Conservation (phyloP, 441 rosid species). For the Sinapis alba region DNA sequence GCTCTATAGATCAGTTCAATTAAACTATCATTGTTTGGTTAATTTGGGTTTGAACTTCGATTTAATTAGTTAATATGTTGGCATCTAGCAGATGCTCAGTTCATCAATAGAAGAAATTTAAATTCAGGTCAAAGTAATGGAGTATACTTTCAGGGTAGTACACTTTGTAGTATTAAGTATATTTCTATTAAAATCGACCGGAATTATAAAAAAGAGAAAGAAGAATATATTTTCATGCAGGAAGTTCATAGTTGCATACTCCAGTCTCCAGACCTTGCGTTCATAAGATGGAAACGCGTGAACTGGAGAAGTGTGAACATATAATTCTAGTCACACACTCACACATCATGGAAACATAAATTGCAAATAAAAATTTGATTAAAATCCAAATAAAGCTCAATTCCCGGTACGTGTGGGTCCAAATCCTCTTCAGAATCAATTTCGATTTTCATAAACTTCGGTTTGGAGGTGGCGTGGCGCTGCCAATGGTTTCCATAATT, state of each 20-base stretch:
- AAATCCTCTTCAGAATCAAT: not conserved
- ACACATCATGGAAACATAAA: not conserved
- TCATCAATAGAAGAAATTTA: too few species aligned
- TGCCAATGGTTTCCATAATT: constrained; percentile 5
- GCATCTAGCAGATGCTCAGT: too few species aligned
- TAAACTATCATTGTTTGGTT: too few species aligned
- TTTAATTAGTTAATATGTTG: too few species aligned
- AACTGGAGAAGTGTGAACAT: not conserved
- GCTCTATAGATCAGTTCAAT: not conserved
- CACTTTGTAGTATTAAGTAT: too few species aligned
- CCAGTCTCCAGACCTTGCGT: too few species aligned
- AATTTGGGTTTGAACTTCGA: too few species aligned
- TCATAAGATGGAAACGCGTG: constrained; percentile 16
- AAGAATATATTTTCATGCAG: not conserved
- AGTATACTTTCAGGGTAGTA: too few species aligned
- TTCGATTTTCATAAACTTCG: constrained; percentile 6
- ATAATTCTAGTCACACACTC: not conserved
- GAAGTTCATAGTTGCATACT: not conserved
- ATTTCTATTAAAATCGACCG: too few species aligned
- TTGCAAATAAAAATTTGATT: not conserved
- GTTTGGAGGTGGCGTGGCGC: constrained; percentile 9
- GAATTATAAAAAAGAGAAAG: too few species aligned
- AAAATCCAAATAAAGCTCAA: constrained; percentile 9
- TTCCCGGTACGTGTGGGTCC: constrained; percentile 26
- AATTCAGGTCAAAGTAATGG: too few species aligned